Base-by-base conservation (phyloP, 1,139 yeast species). In the Hemisphaericaspora lyxosophila region DNA sequence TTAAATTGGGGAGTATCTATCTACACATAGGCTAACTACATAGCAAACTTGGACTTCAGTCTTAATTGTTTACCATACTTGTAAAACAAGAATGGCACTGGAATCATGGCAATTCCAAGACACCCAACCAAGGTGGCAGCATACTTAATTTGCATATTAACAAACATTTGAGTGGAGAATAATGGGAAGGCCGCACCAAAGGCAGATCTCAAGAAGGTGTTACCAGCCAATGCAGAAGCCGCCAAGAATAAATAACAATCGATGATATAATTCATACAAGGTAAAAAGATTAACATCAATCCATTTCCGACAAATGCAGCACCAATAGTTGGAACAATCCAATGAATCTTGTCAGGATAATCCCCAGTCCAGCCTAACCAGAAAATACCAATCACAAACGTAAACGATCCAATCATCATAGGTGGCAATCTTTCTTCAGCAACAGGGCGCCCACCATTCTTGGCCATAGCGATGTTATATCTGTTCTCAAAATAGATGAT, bases 301-400 rank as follows among this genome's bases (percentile, higher is more conserved):
- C 95, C 95, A 50, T 73, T 75, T 8, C 96, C 96, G 35, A 83
- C 73, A 48, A 82, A 77, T 0, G 77, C 54, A 34, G 89, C 89
- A 22, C 89, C 84, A 28, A 81, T 61, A 1, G 90, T 78, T 26
- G 96, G 96, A n/a, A 80, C 92, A 48, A 84, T 82, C 92, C 94
- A 88, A 57, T 82, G 95, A 26, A 85, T 78, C 26, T 62, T 60
- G 15, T 80, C 62, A 29, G 74, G 81, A 59, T 78, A 88, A 50
- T 78, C 74, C 53, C 96, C 96, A 2, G 88, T 68, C 95, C 95
- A 87, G 37, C 87, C 80, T 54, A 87, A 71, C 95, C 95, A 86
- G 51, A 88, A 72, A 43, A 88, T 68, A 36, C 96, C 96, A 46
- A 78, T 68, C 25, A 94, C 82, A 67, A 87, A 86, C 11, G 74